phyloP scores from a whole-genome alignment of 768 basidiomycete species.

The Suillus subalutaceus region DNA sequence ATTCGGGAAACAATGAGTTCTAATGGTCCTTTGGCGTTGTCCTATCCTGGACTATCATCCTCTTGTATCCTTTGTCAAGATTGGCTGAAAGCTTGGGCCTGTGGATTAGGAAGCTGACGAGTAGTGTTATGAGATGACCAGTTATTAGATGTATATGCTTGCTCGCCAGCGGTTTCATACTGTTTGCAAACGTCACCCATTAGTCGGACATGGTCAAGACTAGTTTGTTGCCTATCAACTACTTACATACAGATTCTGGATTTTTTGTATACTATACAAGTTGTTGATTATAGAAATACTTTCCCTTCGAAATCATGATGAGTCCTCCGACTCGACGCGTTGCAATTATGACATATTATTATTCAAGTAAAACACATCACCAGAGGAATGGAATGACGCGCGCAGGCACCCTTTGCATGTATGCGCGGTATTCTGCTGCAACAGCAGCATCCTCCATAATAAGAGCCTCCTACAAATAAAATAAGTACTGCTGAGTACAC shows the following conservation, averaged over 20 bases:
- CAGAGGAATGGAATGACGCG: slow-evolving; percentile 36
- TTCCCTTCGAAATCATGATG: not conserved
- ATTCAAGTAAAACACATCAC: slow-evolving; percentile 17
- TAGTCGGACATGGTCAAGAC: not conserved
- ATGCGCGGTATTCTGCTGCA: slow-evolving; percentile 31
- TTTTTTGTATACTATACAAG: not conserved
- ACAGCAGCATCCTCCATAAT: slow-evolving; percentile 27
- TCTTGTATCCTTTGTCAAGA: not conserved
- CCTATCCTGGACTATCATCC: not conserved
- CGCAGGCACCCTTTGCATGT: slow-evolving; percentile 31
- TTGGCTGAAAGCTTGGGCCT: slow-evolving; percentile 1
- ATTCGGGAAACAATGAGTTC: not conserved
- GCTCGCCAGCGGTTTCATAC: not conserved
- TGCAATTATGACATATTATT: not conserved
- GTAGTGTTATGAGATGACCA: not conserved
- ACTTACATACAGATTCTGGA: not conserved
- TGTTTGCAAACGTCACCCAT: not conserved
- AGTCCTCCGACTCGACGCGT: not conserved
- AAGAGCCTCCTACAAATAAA: slow-evolving; percentile 28
- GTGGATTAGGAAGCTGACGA: not conserved
- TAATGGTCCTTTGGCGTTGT: not conserved
- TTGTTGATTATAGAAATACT: not conserved
- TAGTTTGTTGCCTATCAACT: not conserved
- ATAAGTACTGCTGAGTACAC: slow-evolving; percentile 1
- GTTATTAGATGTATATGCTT: not conserved